Evolutionary conservation across 495 filamentous ascomycete genomes (phyloP), one percentile per base, ranked within the genome.

Genomic region (Aspergillus nanangensis): DNA sequence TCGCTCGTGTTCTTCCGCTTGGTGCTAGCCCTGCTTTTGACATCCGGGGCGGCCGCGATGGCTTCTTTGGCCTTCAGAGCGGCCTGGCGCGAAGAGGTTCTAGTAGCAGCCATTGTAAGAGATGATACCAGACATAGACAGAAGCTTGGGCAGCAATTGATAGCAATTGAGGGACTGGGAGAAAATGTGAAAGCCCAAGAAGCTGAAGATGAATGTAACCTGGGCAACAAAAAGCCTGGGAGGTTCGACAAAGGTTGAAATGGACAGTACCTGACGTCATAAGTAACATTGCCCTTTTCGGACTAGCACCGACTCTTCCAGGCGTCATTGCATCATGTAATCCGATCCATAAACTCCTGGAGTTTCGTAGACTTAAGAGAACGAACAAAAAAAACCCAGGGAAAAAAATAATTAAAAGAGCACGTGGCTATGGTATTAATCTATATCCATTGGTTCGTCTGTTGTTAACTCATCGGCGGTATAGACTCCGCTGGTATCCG

Each of bases 41-140:
- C 45, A 32, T 67, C 62, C 9, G 56, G 53, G 15, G 57, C 45
- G 14, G 47, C 45, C 14, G 61, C 38, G 20, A 74, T 70, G 20
- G 69, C 69, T 44, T 72, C 61, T 38, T 74, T 74, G 5, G 71
- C 71, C 45, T 72, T 74, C 39, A 62, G 61, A 15, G 71, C 69
- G 9, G 71, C 71, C 31, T 66, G 62, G 19, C 71, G 69, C 10
- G 65, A 57, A 3, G 69, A 74, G 31, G 69, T 71, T 44, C 71
- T 54, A 33, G 60, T 60, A 7, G 55, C 43, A 18, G 49, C 52
- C 69, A 72, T 72, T 23, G 23, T 52, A 8, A 24, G 7, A 38
- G 24, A 29, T 19, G 8, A n/a, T 17, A 14, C 36, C 53, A 56
- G 54, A 57, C 29, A 56, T 55, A 45, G n/a, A 33, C n/a, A 52